These are phyloP conservation scores for Tetrahymena elliotti DNA, from an alignment of 73 alveolate genomes.

Conservation along the genomic window DNA sequence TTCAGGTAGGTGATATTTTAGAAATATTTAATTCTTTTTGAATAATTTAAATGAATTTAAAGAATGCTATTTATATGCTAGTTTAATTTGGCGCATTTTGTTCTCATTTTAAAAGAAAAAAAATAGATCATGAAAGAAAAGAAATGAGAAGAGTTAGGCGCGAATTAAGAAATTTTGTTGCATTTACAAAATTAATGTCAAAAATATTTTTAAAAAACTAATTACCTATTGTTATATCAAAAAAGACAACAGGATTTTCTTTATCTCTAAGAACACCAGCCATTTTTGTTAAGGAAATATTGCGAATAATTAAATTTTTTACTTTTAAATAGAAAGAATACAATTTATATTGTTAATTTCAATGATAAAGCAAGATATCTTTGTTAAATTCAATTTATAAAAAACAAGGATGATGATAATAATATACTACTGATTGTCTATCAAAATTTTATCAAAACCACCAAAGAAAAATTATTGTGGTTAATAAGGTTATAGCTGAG, in stretches of 20 bases:
- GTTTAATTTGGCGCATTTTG: conserved; percentile 33
- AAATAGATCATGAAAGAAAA: neutral
- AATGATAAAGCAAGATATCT: neutral
- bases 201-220: neutral
- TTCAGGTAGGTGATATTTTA: too few species aligned
- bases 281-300: neutral
- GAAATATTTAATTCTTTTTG: too few species aligned
- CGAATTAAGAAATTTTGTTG: neutral
- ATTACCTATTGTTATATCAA: conserved; percentile 14
- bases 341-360: neutral
- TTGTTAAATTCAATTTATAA: too few species aligned
- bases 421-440: neutral
- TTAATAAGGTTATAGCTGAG: neutral
- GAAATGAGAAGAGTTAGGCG: neutral
- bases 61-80: too few species aligned
- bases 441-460: too few species aligned
- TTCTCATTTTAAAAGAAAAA: conserved; percentile 21
- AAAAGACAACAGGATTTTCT: conserved; percentile 32
- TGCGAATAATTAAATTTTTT: neutral
- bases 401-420: neutral
- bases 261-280: neutral
- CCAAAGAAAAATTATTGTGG: neutral
- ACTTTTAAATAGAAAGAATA: neutral
- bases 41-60: too few species aligned
- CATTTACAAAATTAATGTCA: neutral